phyloP scores from a whole-genome alignment of 2,329 filamentous ascomycete species.

The Ilyonectria destructans region DNA sequence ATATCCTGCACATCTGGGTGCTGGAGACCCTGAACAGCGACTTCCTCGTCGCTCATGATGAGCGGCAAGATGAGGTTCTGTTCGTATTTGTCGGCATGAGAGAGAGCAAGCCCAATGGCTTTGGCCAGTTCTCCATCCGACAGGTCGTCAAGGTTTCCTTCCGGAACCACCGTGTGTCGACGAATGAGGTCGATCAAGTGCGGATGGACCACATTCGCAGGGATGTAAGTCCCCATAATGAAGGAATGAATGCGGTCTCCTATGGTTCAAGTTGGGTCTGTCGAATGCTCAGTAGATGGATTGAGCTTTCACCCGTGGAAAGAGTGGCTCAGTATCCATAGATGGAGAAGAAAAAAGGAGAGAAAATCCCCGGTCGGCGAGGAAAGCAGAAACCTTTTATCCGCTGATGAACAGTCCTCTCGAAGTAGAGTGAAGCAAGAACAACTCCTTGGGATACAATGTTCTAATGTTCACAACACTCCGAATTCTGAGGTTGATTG shows the following conservation, averaged over 20 bases:
- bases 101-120: slow-evolving; percentile 39
- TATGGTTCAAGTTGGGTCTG: neutral
- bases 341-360: too few relatives aligned
- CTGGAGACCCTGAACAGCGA: slow-evolving; percentile 34
- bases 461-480: too few relatives aligned
- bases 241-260: slow-evolving; percentile 10
- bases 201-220: slow-evolving; percentile 41
- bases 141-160: neutral
- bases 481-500: too few relatives aligned
- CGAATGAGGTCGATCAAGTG: slow-evolving; percentile 41
- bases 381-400: too few relatives aligned
- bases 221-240: neutral
- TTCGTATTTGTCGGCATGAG: slow-evolving; percentile 37
- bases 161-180: slow-evolving; percentile 24
- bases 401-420: too few relatives aligned
- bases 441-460: too few relatives aligned
- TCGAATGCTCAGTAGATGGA: too few relatives aligned
- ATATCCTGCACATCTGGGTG: slow-evolving; percentile 35
- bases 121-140: slow-evolving; percentile 38
- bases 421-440: too few relatives aligned
- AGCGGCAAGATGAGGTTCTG: slow-evolving; percentile 41
- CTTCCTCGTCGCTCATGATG: slow-evolving; percentile 45
- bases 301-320: too few relatives aligned
- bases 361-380: too few relatives aligned
- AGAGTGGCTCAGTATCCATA: too few relatives aligned